phyloP scores from a whole-genome alignment of 257 asterid genomes.

The Forsythia suspensa region DNA sequence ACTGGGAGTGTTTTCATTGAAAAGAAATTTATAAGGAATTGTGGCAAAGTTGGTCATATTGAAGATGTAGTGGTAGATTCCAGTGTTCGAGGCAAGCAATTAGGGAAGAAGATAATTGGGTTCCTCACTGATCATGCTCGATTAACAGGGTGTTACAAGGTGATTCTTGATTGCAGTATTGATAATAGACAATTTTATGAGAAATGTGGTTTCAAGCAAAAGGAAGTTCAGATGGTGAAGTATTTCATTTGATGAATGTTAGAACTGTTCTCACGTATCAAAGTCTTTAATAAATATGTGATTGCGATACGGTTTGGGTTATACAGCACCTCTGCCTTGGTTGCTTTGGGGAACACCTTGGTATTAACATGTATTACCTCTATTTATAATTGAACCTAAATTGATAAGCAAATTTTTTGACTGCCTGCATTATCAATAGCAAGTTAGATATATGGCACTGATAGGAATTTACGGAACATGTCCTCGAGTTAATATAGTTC shows the following conservation, averaged over 20 bases:
- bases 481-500: background rate
- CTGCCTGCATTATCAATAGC: no score
- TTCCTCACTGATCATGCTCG: slow-evolving; percentile 70
- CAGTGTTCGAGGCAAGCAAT: slow-evolving; percentile 58
- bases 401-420: background rate
- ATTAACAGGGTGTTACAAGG: slow-evolving; percentile 77
- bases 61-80: slow-evolving; percentile 96
- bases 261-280: background rate
- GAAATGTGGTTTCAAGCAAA: slow-evolving; percentile 79
- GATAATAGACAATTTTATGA: slow-evolving; percentile 70
- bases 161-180: slow-evolving; percentile 73
- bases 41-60: slow-evolving; percentile 82
- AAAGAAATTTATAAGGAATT: slow-evolving; percentile 67
- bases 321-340: background rate
- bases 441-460: background rate
- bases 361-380: background rate
- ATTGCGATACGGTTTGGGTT: no score
- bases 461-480: background rate
- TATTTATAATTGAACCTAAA: background rate
- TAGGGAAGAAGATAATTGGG: slow-evolving; percentile 69
- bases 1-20: slow-evolving; percentile 78
- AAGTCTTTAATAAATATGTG: background rate
- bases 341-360: background rate
- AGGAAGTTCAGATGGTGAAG: slow-evolving; percentile 76
- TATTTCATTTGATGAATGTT: slow-evolving; percentile 48